Evolutionary conservation across 1,139 yeast species (phyloP), one percentile per base, ranked within the genome.

Genomic region (Maudiozyma humilis): DNA sequence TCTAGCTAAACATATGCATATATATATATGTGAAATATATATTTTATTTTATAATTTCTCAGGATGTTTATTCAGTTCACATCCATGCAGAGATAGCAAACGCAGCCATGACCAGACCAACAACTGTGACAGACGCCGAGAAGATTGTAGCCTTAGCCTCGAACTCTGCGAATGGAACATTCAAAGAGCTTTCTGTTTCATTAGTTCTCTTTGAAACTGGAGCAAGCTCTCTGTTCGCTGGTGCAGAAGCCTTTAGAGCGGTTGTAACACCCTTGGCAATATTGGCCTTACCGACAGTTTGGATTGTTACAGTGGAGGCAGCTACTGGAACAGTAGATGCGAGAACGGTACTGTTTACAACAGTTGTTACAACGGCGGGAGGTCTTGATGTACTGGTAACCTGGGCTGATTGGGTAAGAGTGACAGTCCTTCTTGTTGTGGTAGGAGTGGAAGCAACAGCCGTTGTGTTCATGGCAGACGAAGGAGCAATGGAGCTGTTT

Each of bases 91-190:
- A 23, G 8, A 23, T 10, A 6, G 27, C 27, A 23, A 23, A 23
- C 27, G 10, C 10, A 23, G 27, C 27, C 10, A 23, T 6, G 27
- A 23, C 27, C 8, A 23, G 8, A 45, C 45, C 38, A 45, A 18
- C 27, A 19, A 40, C 31, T 13, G 45, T 45, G 6, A 36, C 36
- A 25, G 50, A 44, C 4, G 44, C 17, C 10, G 32, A 27, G 14
- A 39, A 45, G 19, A 32, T 37, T 12, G 46, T 34, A 17, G 42
- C 37, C 20, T 41, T 44, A 7, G 44, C 44, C 30, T 36, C 38
- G 32, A 27, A 17, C 12, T 17, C 42, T 4, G 40, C 39, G 14
- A 20, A n/a, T 20, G 42, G 35, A 25, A n/a, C 30, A 14, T 36
- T 36, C 29, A 20, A n/a, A 14, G 17, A 6, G 18, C 13, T 35